Evolutionary conservation across 768 basidiomycete species (phyloP).

Genomic region (Calocera cornea): DNA sequence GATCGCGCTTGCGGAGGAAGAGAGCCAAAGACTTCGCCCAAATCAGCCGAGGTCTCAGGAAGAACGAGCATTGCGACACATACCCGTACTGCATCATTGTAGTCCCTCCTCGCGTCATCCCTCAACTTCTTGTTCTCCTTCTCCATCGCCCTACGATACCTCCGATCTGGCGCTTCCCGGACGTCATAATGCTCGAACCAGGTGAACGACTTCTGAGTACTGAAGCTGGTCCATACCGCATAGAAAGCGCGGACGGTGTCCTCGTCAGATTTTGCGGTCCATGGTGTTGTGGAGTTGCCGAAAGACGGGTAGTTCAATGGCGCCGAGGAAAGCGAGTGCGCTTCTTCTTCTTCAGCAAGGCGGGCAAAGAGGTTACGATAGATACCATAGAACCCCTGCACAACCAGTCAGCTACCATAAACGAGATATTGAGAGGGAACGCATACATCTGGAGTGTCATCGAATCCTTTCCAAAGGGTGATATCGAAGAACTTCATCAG

Average conservation of each 20-base stretch:
- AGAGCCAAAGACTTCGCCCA: constrained; percentile 47
- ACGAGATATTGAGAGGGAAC: not conserved
- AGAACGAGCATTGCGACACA: constrained; percentile 18
- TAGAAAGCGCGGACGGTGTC: constrained; percentile 66
- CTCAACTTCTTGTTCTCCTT: constrained; percentile 88
- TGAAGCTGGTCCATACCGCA: constrained; percentile 71
- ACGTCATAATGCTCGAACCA: constrained; percentile 81
- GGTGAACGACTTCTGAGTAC: constrained; percentile 71
- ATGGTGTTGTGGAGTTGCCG: constrained; percentile 63
- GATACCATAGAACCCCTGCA: constrained; percentile 76
- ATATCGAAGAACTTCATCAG: constrained; percentile 74
- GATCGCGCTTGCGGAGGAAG: constrained; percentile 77
- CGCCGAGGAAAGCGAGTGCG: constrained; percentile 28
- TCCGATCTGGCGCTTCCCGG: constrained; percentile 73
- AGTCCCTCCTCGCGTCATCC: constrained; percentile 76
- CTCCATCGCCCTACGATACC: constrained; percentile 78
- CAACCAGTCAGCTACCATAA: not conserved
- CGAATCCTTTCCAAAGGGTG: constrained; percentile 49
- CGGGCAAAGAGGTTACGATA: constrained; percentile 79
- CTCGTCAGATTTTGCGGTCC: constrained; percentile 39
- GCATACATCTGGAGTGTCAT: constrained; percentile 48
- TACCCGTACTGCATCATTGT: constrained; percentile 82
- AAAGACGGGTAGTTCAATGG: constrained; percentile 61
- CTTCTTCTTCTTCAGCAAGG: constrained; percentile 66
- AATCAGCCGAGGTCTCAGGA: not conserved